Conservation (phyloP, 495 filamentous ascomycete genomes). For the Neurospora terricola region DNA sequence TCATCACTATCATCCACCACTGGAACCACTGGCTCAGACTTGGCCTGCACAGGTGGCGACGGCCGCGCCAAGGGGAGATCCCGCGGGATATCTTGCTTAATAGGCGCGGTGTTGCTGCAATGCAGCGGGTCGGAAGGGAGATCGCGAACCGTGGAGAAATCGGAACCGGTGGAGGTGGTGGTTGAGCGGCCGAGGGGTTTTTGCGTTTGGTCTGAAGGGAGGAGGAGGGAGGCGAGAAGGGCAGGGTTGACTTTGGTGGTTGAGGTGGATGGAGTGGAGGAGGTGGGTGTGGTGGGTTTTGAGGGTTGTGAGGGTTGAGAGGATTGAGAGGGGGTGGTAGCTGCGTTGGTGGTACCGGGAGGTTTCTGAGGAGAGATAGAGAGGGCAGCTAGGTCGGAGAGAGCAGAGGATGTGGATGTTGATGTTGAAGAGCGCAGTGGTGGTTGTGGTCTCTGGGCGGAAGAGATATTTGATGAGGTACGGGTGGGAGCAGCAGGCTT, state of each 20-base stretch:
- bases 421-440: not conserved
- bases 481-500: too few relatives aligned
- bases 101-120: not conserved
- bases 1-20: slow-evolving; percentile 30
- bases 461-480: not conserved
- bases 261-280: too few relatives aligned
- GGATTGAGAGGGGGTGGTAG: not conserved
- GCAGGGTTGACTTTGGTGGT: not conserved
- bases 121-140: not conserved
- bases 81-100: not conserved
- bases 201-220: not conserved
- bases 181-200: not conserved
- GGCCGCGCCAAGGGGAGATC: not conserved
- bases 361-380: not conserved
- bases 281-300: not conserved
- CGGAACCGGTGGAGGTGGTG: not conserved
- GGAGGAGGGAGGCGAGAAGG: not conserved
- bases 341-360: not conserved
- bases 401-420: not conserved
- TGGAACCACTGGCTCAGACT: not conserved
- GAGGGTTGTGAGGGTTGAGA: not conserved
- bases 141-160: not conserved
- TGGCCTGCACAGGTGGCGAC: not conserved
- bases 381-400: not conserved
- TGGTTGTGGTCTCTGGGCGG: not conserved